Evolutionary conservation across 345 rosid species (phyloP).

Genomic region (Acer negundo): DNA sequence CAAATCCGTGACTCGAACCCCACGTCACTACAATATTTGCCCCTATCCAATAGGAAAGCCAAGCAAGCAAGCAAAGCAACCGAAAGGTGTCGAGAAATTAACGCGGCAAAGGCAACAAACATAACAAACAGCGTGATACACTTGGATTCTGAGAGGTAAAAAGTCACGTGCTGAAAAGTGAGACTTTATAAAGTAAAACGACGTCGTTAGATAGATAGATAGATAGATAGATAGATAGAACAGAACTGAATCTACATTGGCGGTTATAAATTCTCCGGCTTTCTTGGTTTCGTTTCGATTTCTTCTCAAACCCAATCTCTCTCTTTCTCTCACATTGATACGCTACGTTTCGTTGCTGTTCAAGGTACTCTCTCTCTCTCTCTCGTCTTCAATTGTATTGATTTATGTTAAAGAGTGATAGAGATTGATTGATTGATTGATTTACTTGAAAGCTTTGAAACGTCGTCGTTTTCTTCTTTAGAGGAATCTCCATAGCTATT

Average conservation of each 20-base stretch:
- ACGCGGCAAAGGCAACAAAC: constrained; percentile 4
- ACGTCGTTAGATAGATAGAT: neutral
- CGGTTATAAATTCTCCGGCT: neutral
- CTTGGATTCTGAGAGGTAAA: neutral
- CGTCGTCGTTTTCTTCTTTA: neutral
- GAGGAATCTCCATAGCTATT: too few species aligned
- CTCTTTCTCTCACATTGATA: neutral
- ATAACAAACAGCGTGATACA: neutral
- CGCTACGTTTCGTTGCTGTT: neutral
- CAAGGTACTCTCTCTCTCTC: constrained; percentile 5
- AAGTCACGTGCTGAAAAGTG: neutral
- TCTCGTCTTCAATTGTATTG: neutral
- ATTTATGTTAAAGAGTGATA: neutral
- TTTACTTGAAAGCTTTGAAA: too few species aligned
- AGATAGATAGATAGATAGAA: too few species aligned
- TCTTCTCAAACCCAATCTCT: neutral
- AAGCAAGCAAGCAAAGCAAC: neutral
- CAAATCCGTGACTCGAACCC: too few species aligned
- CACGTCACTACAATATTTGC: too few species aligned
- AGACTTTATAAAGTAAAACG: neutral
- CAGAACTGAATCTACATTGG: neutral
- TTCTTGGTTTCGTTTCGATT: neutral
- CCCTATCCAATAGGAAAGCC: too few species aligned
- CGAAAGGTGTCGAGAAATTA: neutral
- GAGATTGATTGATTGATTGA: neutral